Evolutionary conservation across 2,329 filamentous ascomycete genomes (phyloP).

Genomic region (Coniochaeta hoffmannii): DNA sequence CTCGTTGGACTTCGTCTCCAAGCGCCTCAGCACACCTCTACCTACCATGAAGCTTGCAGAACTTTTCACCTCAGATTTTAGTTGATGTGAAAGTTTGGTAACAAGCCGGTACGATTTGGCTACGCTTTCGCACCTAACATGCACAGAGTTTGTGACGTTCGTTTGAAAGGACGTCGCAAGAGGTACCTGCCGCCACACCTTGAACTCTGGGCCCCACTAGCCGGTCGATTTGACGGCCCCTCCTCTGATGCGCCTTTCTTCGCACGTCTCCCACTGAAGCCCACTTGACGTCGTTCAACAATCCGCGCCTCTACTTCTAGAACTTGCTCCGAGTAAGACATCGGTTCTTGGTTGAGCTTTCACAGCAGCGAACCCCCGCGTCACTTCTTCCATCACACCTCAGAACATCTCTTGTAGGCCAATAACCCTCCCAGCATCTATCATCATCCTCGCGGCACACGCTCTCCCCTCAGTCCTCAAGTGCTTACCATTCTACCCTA

Average conservation of each 20-base stretch:
- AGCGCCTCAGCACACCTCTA: too few relatives aligned
- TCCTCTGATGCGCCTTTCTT: background rate
- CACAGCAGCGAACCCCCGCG: background rate
- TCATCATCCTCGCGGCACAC: background rate
- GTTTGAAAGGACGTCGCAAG: background rate
- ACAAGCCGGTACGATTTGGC: background rate
- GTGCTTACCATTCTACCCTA: background rate
- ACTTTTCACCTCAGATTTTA: too few relatives aligned
- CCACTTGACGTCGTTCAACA: background rate
- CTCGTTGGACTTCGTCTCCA: too few relatives aligned
- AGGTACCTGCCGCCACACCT: background rate
- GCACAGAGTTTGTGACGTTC: too few relatives aligned
- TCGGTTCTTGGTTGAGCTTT: background rate
- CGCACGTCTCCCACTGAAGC: background rate
- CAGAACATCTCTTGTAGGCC: background rate
- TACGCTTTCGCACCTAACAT: too few relatives aligned
- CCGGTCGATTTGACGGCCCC: background rate
- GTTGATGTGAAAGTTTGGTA: too few relatives aligned
- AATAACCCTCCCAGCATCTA: background rate
- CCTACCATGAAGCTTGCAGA: too few relatives aligned
- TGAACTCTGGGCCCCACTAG: background rate
- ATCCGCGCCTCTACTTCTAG: background rate
- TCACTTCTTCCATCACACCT: background rate
- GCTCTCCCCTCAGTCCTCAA: background rate
- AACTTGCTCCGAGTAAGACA: background rate